Conservation (phyloP, 148 eudicot species). For the Rhododendron henanense region DNA sequence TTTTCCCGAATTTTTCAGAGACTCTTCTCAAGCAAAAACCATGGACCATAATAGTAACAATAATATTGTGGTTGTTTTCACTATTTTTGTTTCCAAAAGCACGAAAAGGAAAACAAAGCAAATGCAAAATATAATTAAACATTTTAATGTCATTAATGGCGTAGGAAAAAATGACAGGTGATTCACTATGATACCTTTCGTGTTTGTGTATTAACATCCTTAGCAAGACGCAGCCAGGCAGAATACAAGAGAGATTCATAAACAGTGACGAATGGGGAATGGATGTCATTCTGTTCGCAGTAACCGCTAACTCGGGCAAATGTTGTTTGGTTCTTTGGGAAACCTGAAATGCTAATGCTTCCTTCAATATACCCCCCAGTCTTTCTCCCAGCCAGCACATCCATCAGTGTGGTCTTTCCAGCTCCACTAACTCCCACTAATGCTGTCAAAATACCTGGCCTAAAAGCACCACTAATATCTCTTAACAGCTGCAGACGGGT, state of each 20-base stretch:
- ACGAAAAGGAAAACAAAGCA: background rate
- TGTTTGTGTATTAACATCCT: slow-evolving; percentile 28
- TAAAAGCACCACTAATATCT: slow-evolving; percentile 16
- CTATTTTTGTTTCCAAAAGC: background rate
- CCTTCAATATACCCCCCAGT: slow-evolving; percentile 1
- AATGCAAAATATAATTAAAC: background rate
- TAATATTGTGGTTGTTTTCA: background rate
- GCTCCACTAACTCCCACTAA: slow-evolving; percentile 10
- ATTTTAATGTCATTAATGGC: background rate
- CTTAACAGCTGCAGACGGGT: slow-evolving; percentile 26
- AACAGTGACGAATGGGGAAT: slow-evolving; percentile 36
- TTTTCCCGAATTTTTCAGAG: no score
- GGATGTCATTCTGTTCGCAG: slow-evolving; percentile 28
- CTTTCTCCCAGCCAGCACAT: slow-evolving; percentile 1
- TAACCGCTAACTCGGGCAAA: slow-evolving; percentile 4
- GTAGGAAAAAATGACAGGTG: background rate
- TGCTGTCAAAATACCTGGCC: slow-evolving; percentile 37
- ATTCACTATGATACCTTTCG: slow-evolving; percentile 25
- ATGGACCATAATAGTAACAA: background rate
- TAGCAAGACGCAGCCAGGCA: slow-evolving; percentile 37
- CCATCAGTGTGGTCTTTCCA: slow-evolving; percentile 3
- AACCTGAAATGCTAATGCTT: slow-evolving; percentile 1
- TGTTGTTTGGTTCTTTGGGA: background rate
- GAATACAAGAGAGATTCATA: slow-evolving; percentile 38
- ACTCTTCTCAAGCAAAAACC: no score